Conservation (phyloP, 352 stramenopile species). For the Phytophthora hibernalis region DNA sequence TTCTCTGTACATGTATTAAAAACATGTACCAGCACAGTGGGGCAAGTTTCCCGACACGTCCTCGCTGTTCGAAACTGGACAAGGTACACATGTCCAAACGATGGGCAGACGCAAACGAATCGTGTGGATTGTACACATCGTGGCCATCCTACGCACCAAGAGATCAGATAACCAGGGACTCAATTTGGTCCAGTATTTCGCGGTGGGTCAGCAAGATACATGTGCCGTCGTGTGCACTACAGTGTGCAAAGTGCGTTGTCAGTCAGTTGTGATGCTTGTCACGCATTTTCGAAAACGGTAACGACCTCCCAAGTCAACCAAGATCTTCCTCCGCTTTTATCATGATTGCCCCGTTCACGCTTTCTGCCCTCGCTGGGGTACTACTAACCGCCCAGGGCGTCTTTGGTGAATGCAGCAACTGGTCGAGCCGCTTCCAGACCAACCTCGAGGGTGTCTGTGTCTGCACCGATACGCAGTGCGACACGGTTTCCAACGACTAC, state of each 20-base stretch:
- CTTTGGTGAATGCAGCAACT: constrained; percentile 37
- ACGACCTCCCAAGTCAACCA: constrained; percentile 1
- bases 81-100: constrained; percentile 14
- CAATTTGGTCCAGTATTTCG: constrained; percentile 4
- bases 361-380: constrained; percentile 1
- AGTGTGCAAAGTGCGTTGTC: too few relatives aligned
- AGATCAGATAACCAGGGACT: constrained; percentile 26
- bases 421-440: constrained; percentile 45
- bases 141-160: constrained; percentile 35
- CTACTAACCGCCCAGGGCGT: neutral
- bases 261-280: neutral
- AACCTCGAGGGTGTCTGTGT: constrained; percentile 52
- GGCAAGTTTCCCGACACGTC: constrained; percentile 5
- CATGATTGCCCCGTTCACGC: constrained; percentile 11
- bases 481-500: constrained; percentile 54
- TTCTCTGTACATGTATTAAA: too few relatives aligned
- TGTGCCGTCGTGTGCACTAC: too few relatives aligned
- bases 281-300: constrained; percentile 13
- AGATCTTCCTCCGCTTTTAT: neutral
- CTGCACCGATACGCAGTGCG: constrained; percentile 51
- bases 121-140: constrained; percentile 18
- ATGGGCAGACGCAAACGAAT: constrained; percentile 10
- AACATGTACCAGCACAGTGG: neutral
- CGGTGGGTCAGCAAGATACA: neutral
- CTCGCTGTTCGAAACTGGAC: constrained; percentile 31